Conservation (phyloP, 495 filamentous ascomycete species). For the Neurospora cerealis region DNA sequence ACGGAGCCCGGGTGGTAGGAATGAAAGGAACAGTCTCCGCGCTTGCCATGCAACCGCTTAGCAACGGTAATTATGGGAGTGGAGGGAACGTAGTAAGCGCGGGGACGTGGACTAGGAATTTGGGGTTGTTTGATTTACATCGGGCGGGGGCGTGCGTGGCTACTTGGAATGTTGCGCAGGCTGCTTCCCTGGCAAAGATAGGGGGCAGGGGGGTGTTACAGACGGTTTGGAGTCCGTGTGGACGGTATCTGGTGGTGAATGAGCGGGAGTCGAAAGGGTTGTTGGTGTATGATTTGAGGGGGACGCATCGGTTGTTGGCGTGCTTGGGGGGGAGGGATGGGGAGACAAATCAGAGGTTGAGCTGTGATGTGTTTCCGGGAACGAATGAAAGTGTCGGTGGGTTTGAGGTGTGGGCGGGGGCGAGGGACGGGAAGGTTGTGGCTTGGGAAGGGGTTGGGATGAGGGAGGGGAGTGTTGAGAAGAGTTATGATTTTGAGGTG, state of each 20-base stretch:
- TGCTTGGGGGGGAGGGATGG: constrained; percentile 63
- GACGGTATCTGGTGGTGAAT: constrained; percentile 77
- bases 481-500: constrained; percentile 48
- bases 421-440: constrained; percentile 64
- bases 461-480: constrained; percentile 42
- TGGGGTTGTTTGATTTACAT: constrained; percentile 67
- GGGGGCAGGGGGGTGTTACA: constrained; percentile 66
- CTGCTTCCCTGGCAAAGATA: constrained; percentile 26
- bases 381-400: constrained; percentile 33
- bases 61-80: constrained; percentile 1
- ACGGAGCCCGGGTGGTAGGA: constrained; percentile 45
- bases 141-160: constrained; percentile 57
- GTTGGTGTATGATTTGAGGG: constrained; percentile 75
- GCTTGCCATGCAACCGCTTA: constrained; percentile 33
- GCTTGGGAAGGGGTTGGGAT: constrained; percentile 60
- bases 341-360: constrained; percentile 65
- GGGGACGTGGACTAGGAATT: constrained; percentile 66
- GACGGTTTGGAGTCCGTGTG: constrained; percentile 72
- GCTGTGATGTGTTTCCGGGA: constrained; percentile 54
- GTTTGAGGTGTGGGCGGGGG: constrained; percentile 78
- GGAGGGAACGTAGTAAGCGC: constrained; percentile 57
- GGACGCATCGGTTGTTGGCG: constrained; percentile 55
- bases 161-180: constrained; percentile 47
- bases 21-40: constrained; percentile 79
- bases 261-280: constrained; percentile 70